These are phyloP conservation scores for Fraxinus quadrangulata DNA, from an alignment of 257 asterid species.

Conservation along the genomic window DNA sequence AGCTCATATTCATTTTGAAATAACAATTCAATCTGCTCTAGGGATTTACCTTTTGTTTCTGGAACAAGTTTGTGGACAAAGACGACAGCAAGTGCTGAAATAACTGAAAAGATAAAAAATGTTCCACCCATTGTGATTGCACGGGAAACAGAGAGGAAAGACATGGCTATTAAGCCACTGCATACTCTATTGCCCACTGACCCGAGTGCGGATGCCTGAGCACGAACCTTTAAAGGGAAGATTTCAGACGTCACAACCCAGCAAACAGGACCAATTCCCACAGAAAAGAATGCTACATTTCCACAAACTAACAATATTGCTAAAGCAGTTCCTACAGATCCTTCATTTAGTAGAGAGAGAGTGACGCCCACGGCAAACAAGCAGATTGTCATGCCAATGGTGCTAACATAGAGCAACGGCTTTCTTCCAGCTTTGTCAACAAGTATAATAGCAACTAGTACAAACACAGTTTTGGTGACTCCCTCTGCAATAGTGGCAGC, in stretches of 20 bases:
- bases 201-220: conserved; percentile 89
- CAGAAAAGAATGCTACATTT: conserved; percentile 83
- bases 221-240: conserved; percentile 76
- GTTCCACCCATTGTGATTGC: conserved; percentile 72
- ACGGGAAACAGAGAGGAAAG: conserved; percentile 77
- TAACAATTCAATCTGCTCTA: conserved; percentile 79
- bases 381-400: conserved; percentile 83
- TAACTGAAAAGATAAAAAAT: conserved; percentile 57
- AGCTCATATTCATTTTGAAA: conserved; percentile 54
- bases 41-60: conserved; percentile 88
- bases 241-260: conserved; percentile 93
- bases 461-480: conserved; percentile 65
- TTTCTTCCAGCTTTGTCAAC: conserved; percentile 80
- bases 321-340: conserved; percentile 44
- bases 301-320: conserved; percentile 69
- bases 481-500: conserved; percentile 95
- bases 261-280: conserved; percentile 87
- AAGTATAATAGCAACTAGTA: conserved; percentile 64
- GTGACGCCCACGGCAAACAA: conserved; percentile 54
- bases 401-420: conserved; percentile 85
- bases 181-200: conserved; percentile 86
- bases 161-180: conserved; percentile 87
- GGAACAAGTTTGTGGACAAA: conserved; percentile 65
- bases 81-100: conserved; percentile 60
- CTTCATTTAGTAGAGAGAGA: conserved; percentile 50